These are phyloP conservation scores for Eucalyptus virginea DNA, from an alignment of 345 rosid genomes.

Conservation along the genomic window DNA sequence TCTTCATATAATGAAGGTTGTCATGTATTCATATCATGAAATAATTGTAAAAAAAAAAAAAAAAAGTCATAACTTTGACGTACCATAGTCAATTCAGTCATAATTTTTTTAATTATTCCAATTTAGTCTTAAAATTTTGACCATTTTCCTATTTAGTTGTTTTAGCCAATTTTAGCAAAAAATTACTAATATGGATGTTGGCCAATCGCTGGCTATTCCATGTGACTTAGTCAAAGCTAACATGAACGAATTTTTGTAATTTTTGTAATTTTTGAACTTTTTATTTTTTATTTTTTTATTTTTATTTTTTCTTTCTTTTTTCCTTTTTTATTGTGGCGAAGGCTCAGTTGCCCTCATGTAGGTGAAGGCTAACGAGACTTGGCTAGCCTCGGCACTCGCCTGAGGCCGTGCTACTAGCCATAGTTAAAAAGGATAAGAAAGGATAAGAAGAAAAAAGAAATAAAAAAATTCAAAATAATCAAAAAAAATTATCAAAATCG, in stretches of 20 bases:
- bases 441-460: neutral
- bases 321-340: neutral
- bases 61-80: neutral
- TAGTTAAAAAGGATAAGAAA: neutral
- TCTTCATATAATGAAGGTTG: too few species aligned
- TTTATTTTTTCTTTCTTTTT: neutral
- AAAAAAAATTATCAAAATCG: neutral
- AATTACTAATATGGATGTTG: neutral
- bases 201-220: too few species aligned
- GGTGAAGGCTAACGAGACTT: neutral
- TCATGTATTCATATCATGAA: neutral
- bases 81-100: too few species aligned
- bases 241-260: neutral
- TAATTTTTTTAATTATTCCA: too few species aligned
- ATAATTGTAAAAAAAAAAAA: too few species aligned
- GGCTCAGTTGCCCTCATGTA: neutral
- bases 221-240: too few species aligned
- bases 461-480: neutral
- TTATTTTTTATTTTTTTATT: neutral
- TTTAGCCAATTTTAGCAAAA: fast-evolving
- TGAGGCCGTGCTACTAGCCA: fast-evolving
- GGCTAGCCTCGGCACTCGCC: neutral
- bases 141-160: too few species aligned
- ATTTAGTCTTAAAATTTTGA: too few species aligned
- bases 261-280: neutral